Evolutionary conservation across 768 basidiomycete species (phyloP), one percentile per base, ranked within the genome.

Genomic region (Cubamyces sp.): DNA sequence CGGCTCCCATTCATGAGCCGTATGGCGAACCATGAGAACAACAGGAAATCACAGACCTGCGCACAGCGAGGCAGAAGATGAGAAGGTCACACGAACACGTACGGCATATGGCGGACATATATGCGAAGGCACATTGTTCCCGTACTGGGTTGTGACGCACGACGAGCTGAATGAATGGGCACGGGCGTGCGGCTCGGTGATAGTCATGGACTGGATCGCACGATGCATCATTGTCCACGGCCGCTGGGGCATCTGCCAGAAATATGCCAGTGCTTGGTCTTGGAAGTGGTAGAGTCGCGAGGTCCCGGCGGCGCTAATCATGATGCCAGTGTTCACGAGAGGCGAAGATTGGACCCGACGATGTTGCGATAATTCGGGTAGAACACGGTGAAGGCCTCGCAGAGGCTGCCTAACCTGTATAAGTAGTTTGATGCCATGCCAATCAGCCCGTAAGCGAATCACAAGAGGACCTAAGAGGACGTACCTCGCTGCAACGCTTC

Each of bases 81-180:
- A 58, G 52, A 43, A 15, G 62, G 49, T 64, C 62, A 64, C 53
- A 59, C 62, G 62, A 14, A 45, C 34, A 19, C 34, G 19, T n/a
- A 37, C 30, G 30, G 57, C 55, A 46, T 54, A 52, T 37, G 39
- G 45, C 57, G 57, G 62, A 26, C 45, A 52, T 46, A 57, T 59
- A 51, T 49, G 57, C 8, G 12, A 48, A 57, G 57, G 58, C 62
- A 63, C 62, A 63, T 64, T 64, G 62, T 26, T 12, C 21, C 19
- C 43, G 45, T 23, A 34, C 34, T 34, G 34, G 4, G 34, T 34
- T 34, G 34, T 34, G 34, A 34, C 34, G 34, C 34, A 11, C 34
- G n/a, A 37, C 52, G 51, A 5, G 12, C 16, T 45, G 37, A 56
- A 40, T 43, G 47, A 39, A 47, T 48, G 39, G 34, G 3, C 19